Conservation (phyloP, 1,139 yeast species). For the Kurtzmaniella quercitrusa region DNA sequence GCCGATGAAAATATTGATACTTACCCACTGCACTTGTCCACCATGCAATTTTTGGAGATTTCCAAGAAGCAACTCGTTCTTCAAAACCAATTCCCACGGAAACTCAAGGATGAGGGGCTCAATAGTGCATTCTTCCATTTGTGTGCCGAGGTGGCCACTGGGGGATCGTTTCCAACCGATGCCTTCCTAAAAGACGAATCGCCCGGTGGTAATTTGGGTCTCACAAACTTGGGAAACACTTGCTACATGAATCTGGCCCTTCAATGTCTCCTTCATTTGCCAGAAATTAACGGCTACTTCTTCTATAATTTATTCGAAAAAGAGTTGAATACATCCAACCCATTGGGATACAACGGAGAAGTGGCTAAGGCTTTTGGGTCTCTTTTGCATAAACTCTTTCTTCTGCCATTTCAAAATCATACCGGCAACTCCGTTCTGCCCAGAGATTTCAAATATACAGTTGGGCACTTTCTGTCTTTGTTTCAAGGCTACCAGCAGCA, state of each 20-base stretch:
- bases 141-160: slow-evolving; percentile 18
- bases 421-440: slow-evolving; percentile 47
- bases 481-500: slow-evolving; percentile 90
- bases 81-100: slow-evolving; percentile 18
- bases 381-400: slow-evolving; percentile 56
- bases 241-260: slow-evolving; percentile 97
- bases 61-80: slow-evolving; percentile 27
- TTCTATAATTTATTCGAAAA: slow-evolving; percentile 52
- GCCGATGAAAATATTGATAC: slow-evolving; percentile 21
- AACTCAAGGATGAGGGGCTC: slow-evolving; percentile 32
- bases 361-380: slow-evolving; percentile 74
- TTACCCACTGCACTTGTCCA: slow-evolving; percentile 22
- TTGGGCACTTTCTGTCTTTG: slow-evolving; percentile 77
- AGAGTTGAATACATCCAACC: slow-evolving; percentile 74
- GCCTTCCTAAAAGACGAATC: slow-evolving; percentile 5
- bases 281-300: slow-evolving; percentile 78
- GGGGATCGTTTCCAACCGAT: slow-evolving; percentile 25
- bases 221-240: slow-evolving; percentile 83
- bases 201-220: slow-evolving; percentile 49
- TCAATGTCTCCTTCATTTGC: slow-evolving; percentile 84
- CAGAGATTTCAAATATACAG: slow-evolving; percentile 68
- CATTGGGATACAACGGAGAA: slow-evolving; percentile 79
- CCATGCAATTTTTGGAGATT: slow-evolving; percentile 24
- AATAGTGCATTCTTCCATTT: slow-evolving; percentile 25
- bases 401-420: slow-evolving; percentile 6